A percentile compares a stretch with the other conserved stretches of the same genome.
Evolutionary conservation across 176 grass and related monocot species (phyloP).

Genomic region (Musa troglodytarum): DNA sequence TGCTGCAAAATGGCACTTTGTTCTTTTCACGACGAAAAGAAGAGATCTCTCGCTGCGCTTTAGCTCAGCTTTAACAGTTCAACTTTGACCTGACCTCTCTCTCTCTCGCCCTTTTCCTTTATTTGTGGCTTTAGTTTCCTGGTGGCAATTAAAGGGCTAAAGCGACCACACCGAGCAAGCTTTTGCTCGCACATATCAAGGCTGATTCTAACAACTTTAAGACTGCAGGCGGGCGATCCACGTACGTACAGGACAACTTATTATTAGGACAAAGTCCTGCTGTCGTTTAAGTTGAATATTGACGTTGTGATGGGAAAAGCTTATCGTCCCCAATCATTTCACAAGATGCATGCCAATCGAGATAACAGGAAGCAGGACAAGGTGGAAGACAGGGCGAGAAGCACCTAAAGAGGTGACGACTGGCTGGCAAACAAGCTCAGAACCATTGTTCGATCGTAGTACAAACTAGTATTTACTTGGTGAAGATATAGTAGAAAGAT

Average conservation of each 20-base stretch:
- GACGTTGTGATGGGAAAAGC: not conserved
- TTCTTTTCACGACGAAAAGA: not conserved
- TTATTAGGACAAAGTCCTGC: not conserved
- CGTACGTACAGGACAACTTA: not conserved
- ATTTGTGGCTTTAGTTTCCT: not conserved
- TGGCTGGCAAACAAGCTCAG: not conserved
- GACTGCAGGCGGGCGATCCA: not conserved
- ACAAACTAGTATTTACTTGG: too few species aligned
- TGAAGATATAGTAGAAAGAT: too few species aligned
- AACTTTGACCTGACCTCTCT: slow-evolving; percentile 1
- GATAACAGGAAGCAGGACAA: not conserved
- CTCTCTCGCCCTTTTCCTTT: not conserved
- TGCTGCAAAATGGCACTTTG: not conserved
- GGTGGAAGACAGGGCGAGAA: not conserved
- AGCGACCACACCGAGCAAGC: not conserved
- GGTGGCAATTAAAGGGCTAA: not conserved
- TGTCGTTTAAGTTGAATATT: not conserved
- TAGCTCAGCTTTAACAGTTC: slow-evolving; percentile 1
- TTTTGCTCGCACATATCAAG: not conserved
- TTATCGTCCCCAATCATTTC: not conserved
- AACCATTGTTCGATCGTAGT: too few species aligned
- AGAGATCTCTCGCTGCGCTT: not conserved
- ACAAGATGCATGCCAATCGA: not conserved
- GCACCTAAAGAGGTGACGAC: too few species aligned
- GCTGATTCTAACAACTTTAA: not conserved